Base-by-base conservation (phyloP, 306 rosid species). In the Lathyrus sativus region DNA sequence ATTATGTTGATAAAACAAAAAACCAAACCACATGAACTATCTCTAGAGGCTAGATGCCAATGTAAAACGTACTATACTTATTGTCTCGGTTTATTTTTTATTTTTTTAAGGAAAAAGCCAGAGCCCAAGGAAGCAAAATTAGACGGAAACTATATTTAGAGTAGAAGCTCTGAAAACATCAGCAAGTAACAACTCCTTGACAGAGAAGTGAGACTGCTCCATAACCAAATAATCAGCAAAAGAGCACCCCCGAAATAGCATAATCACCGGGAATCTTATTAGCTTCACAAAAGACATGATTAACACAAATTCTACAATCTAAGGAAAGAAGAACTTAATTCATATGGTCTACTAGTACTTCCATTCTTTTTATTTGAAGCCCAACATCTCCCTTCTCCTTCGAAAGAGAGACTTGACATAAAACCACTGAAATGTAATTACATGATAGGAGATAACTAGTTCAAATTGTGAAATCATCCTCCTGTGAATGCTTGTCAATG, bases 1-100 rank as follows among this genome's bases (percentile, higher is more conserved):
- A 29, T 19, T 3, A 2, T 43, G 19, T 38, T 9, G 9, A n/a
- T 68, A 56, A 57, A 65, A 26, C 29, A 3, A 26, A 3, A 26
- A 26, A 26, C 76, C 48, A 59, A 66, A 66, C 13, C 18, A 58
- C 1, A 1, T 41, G 73, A 57, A 17, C 29, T n/a, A 62, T 13
- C 22, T 50, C 45, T 49, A 24, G 28, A 26, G 35, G 24, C 38
- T n/a, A 46, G 8, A 24, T 50, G 28, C n/a, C 3, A 31, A 22
- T 1, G 12, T 19, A 48, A 31, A 48, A 2, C 41, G 37, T n/a
- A 9, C n/a, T 35, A 48, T 18, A 18, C 9, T 48, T 71, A 18
- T 60, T 9, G 66, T 17, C 28, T 29, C 58, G 56, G 14, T 45
- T 65, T 28, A 3, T 12, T 58, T 58, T 13, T 15, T n/a, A n/a